phyloP scores from a whole-genome alignment of 768 basidiomycete genomes.

The Rubroboletus pulcherrimus region DNA sequence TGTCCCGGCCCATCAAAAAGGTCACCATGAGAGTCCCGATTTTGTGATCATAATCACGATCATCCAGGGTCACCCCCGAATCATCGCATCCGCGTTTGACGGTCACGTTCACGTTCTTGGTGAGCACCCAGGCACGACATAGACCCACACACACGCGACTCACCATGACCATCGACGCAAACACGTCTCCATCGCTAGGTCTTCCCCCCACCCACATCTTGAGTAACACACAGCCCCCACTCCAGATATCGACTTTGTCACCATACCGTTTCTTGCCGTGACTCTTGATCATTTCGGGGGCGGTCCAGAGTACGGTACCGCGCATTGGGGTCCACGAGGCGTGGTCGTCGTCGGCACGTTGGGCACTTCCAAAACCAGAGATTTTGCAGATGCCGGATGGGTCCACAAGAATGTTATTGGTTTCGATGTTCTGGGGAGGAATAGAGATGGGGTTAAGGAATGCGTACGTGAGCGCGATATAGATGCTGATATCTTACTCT shows the following conservation, averaged over 20 bases:
- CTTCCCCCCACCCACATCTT: slow-evolving; percentile 87
- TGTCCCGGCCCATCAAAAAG: neutral
- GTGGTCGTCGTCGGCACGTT: slow-evolving; percentile 77
- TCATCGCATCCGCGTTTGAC: neutral
- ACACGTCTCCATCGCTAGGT: slow-evolving; percentile 72
- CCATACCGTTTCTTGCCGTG: slow-evolving; percentile 52
- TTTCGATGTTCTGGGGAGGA: slow-evolving; percentile 74
- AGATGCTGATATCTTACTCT: slow-evolving; percentile 46
- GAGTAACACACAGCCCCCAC: slow-evolving; percentile 88
- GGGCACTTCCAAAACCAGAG: slow-evolving; percentile 94
- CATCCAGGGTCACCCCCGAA: neutral
- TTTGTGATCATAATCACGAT: neutral
- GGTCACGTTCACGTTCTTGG: neutral
- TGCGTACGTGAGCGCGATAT: neutral
- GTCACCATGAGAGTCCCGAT: neutral
- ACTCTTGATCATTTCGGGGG: too few relatives aligned
- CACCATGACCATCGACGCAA: slow-evolving; percentile 47
- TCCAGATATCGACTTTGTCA: slow-evolving; percentile 96
- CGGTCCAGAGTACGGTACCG: slow-evolving; percentile 98
- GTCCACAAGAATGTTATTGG: slow-evolving; percentile 93
- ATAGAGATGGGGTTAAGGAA: neutral
- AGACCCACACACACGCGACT: too few relatives aligned
- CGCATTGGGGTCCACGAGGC: slow-evolving; percentile 84
- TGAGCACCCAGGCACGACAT: neutral
- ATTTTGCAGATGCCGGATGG: slow-evolving; percentile 88